phyloP scores from a whole-genome alignment of 2,329 filamentous ascomycete genomes.

The Amauroascus niger region DNA sequence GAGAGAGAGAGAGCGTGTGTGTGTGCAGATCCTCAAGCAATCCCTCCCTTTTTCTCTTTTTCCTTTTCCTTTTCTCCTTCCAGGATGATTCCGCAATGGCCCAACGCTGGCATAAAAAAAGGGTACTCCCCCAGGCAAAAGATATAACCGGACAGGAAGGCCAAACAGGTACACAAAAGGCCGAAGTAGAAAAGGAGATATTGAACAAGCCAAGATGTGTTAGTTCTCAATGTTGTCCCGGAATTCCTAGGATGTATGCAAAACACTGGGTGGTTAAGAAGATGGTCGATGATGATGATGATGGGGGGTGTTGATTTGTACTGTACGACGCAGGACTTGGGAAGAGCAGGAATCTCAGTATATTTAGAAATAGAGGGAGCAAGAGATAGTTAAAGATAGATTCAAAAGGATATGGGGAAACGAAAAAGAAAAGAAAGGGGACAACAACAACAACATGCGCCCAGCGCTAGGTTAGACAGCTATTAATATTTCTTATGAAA shows the following conservation, averaged over 20 bases:
- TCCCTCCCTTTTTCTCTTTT: background rate
- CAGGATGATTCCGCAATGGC: background rate
- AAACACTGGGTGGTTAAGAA: no score
- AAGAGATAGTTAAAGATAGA: conserved; percentile 9
- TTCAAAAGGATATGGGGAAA: background rate
- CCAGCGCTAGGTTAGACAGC: conserved; percentile 10
- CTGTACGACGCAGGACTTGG: background rate
- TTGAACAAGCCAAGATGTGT: no score
- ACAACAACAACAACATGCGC: conserved; percentile 6
- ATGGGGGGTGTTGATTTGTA: no score
- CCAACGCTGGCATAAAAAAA: no score
- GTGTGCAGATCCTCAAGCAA: background rate
- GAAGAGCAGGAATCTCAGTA: background rate
- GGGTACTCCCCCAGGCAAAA: no score
- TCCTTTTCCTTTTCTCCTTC: background rate
- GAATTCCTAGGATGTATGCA: no score
- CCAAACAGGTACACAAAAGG: no score
- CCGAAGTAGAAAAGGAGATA: no score
- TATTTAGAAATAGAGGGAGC: background rate
- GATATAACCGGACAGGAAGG: no score
- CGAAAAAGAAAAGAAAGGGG: background rate
- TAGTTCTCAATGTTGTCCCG: no score
- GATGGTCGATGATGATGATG: background rate
- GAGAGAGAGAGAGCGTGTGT: background rate
- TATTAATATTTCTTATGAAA: conserved; percentile 8